phyloP scores from a whole-genome alignment of 2,329 filamentous ascomycete species.

The Botrytis aclada region DNA sequence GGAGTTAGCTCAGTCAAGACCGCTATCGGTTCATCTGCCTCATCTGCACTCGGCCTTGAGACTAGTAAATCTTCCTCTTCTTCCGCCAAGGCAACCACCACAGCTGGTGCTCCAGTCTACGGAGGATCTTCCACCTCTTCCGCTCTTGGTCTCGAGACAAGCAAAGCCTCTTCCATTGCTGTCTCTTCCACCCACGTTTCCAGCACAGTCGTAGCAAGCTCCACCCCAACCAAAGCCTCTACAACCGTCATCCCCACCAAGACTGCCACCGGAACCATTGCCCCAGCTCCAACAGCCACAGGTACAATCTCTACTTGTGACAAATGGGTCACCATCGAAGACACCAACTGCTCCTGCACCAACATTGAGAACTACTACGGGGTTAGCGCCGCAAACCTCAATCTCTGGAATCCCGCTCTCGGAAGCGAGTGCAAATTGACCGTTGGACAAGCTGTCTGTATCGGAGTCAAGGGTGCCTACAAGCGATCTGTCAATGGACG shows the following conservation, averaged over 20 bases:
- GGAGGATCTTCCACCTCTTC: background rate
- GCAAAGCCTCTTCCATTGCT: background rate
- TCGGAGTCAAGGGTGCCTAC: conserved; percentile 19
- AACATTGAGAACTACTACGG: conserved; percentile 25
- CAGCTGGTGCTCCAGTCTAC: background rate
- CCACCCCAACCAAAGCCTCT: background rate
- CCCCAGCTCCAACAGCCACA: conserved; percentile 28
- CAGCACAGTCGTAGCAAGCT: background rate
- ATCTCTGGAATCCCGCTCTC: conserved; percentile 38
- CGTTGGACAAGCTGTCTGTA: conserved; percentile 32
- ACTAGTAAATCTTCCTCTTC: background rate
- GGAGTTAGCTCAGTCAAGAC: background rate
- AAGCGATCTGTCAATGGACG: conserved; percentile 7
- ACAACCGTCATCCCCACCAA: background rate
- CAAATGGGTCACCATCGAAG: conserved; percentile 26
- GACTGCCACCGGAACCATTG: background rate
- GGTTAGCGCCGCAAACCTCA: conserved; percentile 30
- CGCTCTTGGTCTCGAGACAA: background rate
- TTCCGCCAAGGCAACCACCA: background rate
- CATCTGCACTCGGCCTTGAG: background rate
- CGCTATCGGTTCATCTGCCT: background rate
- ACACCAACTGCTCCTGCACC: conserved; percentile 1
- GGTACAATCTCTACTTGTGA: conserved; percentile 34
- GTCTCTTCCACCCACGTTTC: background rate
- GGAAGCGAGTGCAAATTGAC: conserved; percentile 34